Evolutionary conservation across 352 stramenopile species (phyloP).

Genomic region (Pythium guiyangense): DNA sequence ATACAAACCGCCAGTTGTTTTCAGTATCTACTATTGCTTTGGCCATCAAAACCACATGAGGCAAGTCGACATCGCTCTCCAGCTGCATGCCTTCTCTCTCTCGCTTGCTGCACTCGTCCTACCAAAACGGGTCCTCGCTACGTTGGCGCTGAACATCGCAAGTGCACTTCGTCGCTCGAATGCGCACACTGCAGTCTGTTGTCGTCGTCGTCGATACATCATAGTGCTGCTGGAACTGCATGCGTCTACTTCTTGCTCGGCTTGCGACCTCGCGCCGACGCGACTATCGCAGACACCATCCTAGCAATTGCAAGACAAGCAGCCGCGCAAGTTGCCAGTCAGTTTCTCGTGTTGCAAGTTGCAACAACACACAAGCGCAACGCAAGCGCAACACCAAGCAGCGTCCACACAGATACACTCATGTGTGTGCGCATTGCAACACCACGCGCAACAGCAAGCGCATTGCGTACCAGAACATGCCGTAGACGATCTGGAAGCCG

Average conservation of each 20-base stretch:
- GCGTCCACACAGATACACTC: background rate
- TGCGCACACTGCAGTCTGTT: no score
- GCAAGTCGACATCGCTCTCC: no score
- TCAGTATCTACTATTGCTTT: no score
- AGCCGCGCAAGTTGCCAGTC: background rate
- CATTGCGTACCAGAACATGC: constrained; percentile 80
- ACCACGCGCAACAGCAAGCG: background rate
- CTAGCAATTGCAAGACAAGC: constrained; percentile 16
- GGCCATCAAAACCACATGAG: no score
- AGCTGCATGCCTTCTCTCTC: no score
- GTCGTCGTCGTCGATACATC: no score
- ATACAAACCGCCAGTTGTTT: no score
- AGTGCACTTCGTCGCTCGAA: no score
- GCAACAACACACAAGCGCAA: background rate
- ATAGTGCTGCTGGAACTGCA: background rate
- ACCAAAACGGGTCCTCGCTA: no score
- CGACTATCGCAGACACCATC: constrained; percentile 85
- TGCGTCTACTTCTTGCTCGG: constrained; percentile 8
- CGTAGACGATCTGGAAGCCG: constrained; percentile 85
- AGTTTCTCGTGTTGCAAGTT: no score
- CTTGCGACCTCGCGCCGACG: constrained; percentile 45
- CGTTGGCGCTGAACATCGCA: no score
- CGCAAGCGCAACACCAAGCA: background rate
- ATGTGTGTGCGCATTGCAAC: background rate
- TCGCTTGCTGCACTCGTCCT: no score